Evolutionary conservation across 805 yeast species (phyloP).

Genomic region (Peterozyma toletana): DNA sequence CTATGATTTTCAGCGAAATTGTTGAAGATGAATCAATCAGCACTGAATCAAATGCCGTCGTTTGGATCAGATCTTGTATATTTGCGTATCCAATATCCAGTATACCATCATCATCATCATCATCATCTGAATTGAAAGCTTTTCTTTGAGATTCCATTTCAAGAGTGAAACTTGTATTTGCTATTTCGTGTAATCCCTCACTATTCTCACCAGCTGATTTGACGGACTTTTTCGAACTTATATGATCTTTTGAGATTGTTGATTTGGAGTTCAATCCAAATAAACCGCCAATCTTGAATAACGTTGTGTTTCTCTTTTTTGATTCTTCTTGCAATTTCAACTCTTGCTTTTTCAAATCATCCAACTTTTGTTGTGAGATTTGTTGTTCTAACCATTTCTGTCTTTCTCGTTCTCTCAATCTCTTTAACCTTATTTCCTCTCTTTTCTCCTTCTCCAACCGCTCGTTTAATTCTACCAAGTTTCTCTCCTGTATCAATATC

Average conservation of each 20-base stretch:
- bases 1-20: no score
- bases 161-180: neutral
- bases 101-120: neutral
- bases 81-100: neutral
- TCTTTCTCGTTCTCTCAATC: neutral
- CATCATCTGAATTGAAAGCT: neutral
- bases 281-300: conserved; percentile 3
- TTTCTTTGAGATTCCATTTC: neutral
- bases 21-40: no score
- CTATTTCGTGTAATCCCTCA: neutral
- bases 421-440: neutral
- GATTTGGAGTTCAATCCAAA: conserved; percentile 6
- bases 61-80: no score
- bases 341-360: neutral
- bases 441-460: neutral
- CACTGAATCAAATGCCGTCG: no score
- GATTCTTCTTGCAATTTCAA: neutral
- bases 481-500: neutral
- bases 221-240: neutral
- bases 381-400: neutral
- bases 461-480: neutral
- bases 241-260: conserved; percentile 7
- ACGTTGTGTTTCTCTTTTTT: neutral
- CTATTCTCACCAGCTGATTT: neutral
- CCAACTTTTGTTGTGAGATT: neutral